Base-by-base conservation (phyloP, 2,329 filamentous ascomycete genomes). In the Endoconidiophora polonica region DNA sequence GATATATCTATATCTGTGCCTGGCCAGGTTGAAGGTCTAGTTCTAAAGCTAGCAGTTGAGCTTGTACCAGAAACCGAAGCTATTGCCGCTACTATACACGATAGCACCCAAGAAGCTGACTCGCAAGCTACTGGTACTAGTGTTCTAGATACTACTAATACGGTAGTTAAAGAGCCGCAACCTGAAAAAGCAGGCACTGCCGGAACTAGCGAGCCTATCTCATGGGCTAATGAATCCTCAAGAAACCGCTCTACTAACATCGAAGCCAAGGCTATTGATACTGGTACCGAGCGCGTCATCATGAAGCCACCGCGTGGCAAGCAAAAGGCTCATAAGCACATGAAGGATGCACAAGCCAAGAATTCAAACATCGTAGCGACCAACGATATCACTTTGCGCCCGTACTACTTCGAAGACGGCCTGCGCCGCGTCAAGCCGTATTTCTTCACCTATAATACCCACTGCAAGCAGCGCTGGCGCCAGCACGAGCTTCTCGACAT, bases 361-460 rank as follows among this genome's bases (percentile, higher is more conserved):
- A 53, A 53, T 38, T 43, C 51, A n/a, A 48, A 53, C 18, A 46
- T 53, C 37, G 40, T 20, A 2, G 44, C 46, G 5, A 53, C 51
- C 18, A 42, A 44, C 29, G 51, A 49, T 41, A 41, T 48, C 20
- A 72, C 68, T 69, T 75, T 74, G 6, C 66, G 68, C 51, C 87
- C 86, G 0, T 96, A 95, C 65, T 83, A 82, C 58, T 83, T 81
- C 59, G 82, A 94, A 58, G 81, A 82, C 57, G 87, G 85, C 6
- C 68, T 98, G 54, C 81, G 88, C 46, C 80, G 86, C 55, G 82
- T 95, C 29, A 73, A 73, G 41, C 90, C 90, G 3, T 96, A 98
- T 62, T 79, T 91, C 62, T 95, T 74, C 63, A 95, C 88, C 2
- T 95, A 95, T 70, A 93, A 94, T 61, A 95, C 90, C 0, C 86